phyloP scores from a whole-genome alignment of 257 asterid genomes.

The Gentiana straminea region DNA sequence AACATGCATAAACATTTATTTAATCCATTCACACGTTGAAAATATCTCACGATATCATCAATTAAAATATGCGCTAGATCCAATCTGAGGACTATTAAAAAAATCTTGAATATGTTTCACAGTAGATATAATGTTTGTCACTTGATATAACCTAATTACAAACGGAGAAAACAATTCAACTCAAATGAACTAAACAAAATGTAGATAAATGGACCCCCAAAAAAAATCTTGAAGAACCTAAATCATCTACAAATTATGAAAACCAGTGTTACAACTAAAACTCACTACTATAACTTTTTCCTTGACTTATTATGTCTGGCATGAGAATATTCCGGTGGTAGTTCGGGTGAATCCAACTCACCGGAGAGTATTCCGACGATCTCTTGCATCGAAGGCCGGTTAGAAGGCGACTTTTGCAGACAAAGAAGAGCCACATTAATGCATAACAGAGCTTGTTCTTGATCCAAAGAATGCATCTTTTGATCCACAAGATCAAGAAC shows the following conservation, averaged over 20 bases:
- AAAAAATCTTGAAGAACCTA: not conserved
- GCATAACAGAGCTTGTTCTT: slow-evolving; percentile 69
- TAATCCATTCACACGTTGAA: no score
- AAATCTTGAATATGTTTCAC: no score
- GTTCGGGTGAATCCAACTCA: slow-evolving; percentile 52
- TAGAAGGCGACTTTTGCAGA: slow-evolving; percentile 71
- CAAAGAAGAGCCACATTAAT: slow-evolving; percentile 81
- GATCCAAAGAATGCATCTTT: slow-evolving; percentile 36
- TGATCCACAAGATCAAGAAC: slow-evolving; percentile 79
- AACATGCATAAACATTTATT: no score
- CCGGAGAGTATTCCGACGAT: slow-evolving; percentile 73
- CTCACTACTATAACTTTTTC: slow-evolving; percentile 59
- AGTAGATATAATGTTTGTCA: no score
- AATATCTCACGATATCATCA: no score
- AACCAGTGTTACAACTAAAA: not conserved
- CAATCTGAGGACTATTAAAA: no score
- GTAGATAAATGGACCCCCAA: not conserved
- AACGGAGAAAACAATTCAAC: no score
- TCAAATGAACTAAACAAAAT: no score
- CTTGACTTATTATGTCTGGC: slow-evolving; percentile 60
- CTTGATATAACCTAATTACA: no score
- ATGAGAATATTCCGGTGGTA: slow-evolving; percentile 84
- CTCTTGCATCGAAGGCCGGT: slow-evolving; percentile 87
- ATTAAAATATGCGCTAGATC: no score
- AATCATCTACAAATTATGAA: not conserved